Evolutionary conservation across 805 yeast genomes (phyloP), one percentile per base, ranked within the genome.

Genomic region (Tetrapisispora fleetii): DNA sequence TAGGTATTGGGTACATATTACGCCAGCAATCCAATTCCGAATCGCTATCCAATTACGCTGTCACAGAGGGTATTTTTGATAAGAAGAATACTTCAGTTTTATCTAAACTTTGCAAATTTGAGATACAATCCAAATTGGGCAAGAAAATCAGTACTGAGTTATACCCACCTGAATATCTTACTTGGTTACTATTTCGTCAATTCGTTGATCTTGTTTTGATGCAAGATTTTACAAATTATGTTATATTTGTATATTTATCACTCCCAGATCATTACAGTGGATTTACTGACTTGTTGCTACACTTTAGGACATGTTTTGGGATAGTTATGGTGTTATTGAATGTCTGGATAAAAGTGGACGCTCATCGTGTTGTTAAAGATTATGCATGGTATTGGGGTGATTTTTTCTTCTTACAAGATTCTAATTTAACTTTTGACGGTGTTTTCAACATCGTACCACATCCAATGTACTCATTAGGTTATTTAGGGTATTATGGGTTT

Each of bases 361-460:
- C 95, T 35, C 95, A 86, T 64, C 76, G 89, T 54, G 88, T 86
- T n/a, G 89, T 86, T 50, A 86, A 85, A 64, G 95, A 86, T 61
- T 86, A 81, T 63, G 95, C 95, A 10, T 86, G 95, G 95, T 86
- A 86, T 66, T 86, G 95, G 95, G 95, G 95, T 22, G 95, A 87
- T 65, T 86, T 86, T 68, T 86, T 86, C 74, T 86, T 86, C 67
- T 70, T 88, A 48, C 85, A 84, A 62, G 80, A 78, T 48, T 67
- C 73, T 40, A 83, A 83, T 49, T 73, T 86, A 57, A 82, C 85
- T 30, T 86, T 86, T 67, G 95, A 87, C 62, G 95, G 95, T 40
- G 91, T 86, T 9, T 86, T 85, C 63, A 91, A 86, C 65, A 76
- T 86, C 74, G 86, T 88, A 17, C 95, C 95, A n/a, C 95, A 86